These are phyloP conservation scores for Arabidopsis suecica DNA, from an alignment of 345 rosid genomes.

Conservation along the genomic window DNA sequence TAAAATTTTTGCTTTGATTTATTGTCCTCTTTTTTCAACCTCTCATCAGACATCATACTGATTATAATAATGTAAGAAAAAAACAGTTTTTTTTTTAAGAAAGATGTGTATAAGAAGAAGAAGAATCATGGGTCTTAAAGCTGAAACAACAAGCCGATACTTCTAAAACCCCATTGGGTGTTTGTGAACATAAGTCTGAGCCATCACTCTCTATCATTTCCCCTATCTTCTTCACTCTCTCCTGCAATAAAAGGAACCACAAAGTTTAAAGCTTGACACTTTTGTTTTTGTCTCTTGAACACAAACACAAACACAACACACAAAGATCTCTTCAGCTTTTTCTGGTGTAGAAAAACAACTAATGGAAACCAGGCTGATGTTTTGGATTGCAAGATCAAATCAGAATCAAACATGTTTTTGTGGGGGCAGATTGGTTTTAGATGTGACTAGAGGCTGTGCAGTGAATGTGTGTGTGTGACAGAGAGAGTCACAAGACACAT, in stretches of 20 bases:
- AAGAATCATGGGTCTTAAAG: slow-evolving; percentile 38
- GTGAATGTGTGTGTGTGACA: slow-evolving; percentile 32
- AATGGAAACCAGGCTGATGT: slow-evolving; percentile 13
- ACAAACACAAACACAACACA: slow-evolving; percentile 20
- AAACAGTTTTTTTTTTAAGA: slow-evolving; percentile 19
- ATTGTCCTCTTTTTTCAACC: slow-evolving; percentile 11
- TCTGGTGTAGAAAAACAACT: background rate
- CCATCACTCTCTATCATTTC: slow-evolving; percentile 43
- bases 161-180: slow-evolving; percentile 48
- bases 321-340: slow-evolving; percentile 11
- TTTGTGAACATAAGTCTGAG: slow-evolving; percentile 38
- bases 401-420: slow-evolving; percentile 34
- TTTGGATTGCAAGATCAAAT: slow-evolving; percentile 35
- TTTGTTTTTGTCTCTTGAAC: slow-evolving; percentile 27
- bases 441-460: slow-evolving; percentile 38
- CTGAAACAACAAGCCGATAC: slow-evolving; percentile 46
- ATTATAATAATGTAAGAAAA: background rate
- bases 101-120: slow-evolving; percentile 40
- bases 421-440: slow-evolving; percentile 40
- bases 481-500: slow-evolving; percentile 44
- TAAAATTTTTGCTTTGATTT: background rate
- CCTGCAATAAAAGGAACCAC: slow-evolving; percentile 40
- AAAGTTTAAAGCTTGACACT: slow-evolving; percentile 1
- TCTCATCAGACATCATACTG: slow-evolving; percentile 28
- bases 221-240: slow-evolving; percentile 43